phyloP scores from a whole-genome alignment of 768 basidiomycete genomes.

The Termitomyces heimii region DNA sequence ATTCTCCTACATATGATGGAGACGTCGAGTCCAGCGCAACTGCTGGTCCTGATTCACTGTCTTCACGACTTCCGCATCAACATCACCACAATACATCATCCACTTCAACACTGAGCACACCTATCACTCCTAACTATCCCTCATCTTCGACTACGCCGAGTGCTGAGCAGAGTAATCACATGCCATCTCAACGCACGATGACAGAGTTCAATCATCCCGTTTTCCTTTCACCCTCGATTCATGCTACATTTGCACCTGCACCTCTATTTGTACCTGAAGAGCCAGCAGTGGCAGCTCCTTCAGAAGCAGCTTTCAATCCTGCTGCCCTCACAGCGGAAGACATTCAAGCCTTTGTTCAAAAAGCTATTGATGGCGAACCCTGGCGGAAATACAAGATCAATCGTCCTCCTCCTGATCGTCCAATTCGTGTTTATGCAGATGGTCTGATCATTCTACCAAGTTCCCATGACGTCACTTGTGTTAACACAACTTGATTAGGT shows the following conservation, averaged over 20 bases:
- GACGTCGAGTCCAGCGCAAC: slow-evolving; percentile 80
- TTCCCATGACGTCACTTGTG: slow-evolving; percentile 23
- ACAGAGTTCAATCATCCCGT: slow-evolving; percentile 23
- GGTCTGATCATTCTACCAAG: slow-evolving; percentile 35
- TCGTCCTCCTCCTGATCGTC: slow-evolving; percentile 71
- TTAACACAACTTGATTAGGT: slow-evolving; percentile 38
- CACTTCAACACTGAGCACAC: slow-evolving; percentile 46
- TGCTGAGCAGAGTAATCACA: slow-evolving; percentile 17
- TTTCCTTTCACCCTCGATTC: slow-evolving; percentile 27
- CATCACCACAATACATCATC: slow-evolving; percentile 41
- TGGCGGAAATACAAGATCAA: slow-evolving; percentile 78
- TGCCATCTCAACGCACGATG: slow-evolving; percentile 15
- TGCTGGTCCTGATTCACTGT: slow-evolving; percentile 39
- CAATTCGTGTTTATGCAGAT: slow-evolving; percentile 90
- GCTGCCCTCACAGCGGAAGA: slow-evolving; percentile 67
- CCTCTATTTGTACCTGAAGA: slow-evolving; percentile 30
- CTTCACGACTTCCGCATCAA: slow-evolving; percentile 22
- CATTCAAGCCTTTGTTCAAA: slow-evolving; percentile 70
- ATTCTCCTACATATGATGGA: slow-evolving; percentile 87
- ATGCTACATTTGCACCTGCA: slow-evolving; percentile 13
- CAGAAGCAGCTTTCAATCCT: slow-evolving; percentile 48
- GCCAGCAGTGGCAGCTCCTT: slow-evolving; percentile 33
- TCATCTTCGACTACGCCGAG: slow-evolving; percentile 19
- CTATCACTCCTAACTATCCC: slow-evolving; percentile 23
- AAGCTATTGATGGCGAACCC: slow-evolving; percentile 67